These are phyloP conservation scores for Goffeauzyma gilvescens DNA, from an alignment of 768 basidiomycete species.

Conservation along the genomic window DNA sequence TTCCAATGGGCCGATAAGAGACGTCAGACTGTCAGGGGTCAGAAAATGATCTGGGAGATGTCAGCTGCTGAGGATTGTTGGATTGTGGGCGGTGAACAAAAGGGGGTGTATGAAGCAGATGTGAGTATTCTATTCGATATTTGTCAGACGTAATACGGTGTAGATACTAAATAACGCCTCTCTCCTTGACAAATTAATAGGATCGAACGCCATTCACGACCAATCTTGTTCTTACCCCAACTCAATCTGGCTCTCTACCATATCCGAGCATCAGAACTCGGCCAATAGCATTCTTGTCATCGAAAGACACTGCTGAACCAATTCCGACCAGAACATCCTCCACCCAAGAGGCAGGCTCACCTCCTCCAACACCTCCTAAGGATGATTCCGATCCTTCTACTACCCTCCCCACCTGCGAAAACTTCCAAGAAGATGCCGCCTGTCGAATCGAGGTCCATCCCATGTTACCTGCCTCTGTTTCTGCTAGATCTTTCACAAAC, in stretches of 20 bases:
- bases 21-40: neutral
- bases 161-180: too few relatives aligned
- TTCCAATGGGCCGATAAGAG: neutral
- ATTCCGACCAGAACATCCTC: too few relatives aligned
- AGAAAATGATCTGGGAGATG: constrained; percentile 11
- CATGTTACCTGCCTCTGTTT: too few relatives aligned
- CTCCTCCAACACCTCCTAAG: neutral
- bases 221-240: constrained; percentile 3
- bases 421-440: constrained; percentile 9
- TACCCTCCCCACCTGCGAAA: constrained; percentile 4
- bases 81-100: constrained; percentile 7
- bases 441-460: constrained; percentile 4
- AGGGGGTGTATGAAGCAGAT: constrained; percentile 4
- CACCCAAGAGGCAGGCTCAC: too few relatives aligned
- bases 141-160: too few relatives aligned
- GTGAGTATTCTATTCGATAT: too few relatives aligned
- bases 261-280: constrained; percentile 6
- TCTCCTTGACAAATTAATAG: too few relatives aligned
- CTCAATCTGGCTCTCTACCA: constrained; percentile 6
- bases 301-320: neutral
- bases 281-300: constrained; percentile 1
- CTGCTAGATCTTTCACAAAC: too few relatives aligned
- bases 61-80: constrained; percentile 6
- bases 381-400: neutral
- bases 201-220: neutral